These are phyloP conservation scores for Xylaria sp. DNA, from an alignment of 2,329 filamentous ascomycete species.

Conservation along the genomic window DNA sequence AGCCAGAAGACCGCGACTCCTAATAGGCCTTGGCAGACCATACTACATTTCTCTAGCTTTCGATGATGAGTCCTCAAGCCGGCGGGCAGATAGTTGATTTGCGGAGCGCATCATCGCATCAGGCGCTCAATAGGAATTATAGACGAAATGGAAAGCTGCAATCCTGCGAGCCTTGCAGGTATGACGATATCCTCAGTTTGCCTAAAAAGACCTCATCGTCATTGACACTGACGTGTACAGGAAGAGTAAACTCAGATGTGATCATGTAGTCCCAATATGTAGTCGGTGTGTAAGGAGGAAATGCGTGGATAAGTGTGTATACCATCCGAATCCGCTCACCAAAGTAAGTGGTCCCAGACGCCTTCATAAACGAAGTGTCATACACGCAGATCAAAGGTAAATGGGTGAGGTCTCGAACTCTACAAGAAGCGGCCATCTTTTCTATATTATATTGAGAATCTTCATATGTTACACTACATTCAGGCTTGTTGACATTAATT, in stretches of 20 bases:
- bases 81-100: conserved; percentile 49
- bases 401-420: conserved; percentile 13
- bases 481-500: conserved; percentile 16
- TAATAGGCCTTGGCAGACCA: conserved; percentile 23
- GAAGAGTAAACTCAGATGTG: conserved; percentile 52
- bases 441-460: neutral
- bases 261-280: conserved; percentile 52
- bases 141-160: conserved; percentile 53
- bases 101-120: conserved; percentile 37
- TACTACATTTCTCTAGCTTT: conserved; percentile 18
- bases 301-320: conserved; percentile 49
- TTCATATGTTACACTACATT: neutral
- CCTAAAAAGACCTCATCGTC: conserved; percentile 39
- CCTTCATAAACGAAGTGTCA: conserved; percentile 7
- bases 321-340: conserved; percentile 51
- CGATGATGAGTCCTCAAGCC: conserved; percentile 41
- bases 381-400: neutral
- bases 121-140: conserved; percentile 48
- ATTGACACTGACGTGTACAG: conserved; percentile 42
- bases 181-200: conserved; percentile 28
- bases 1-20: conserved; percentile 24
- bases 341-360: conserved; percentile 43
- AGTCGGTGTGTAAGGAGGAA: conserved; percentile 50
- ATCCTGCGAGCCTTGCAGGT: conserved; percentile 50
- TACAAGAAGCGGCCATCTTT: neutral